A percentile compares a stretch with the other conserved stretches of the same genome.
These are phyloP conservation scores for Trichophaea hybrida DNA, from an alignment of 2,329 filamentous ascomycete genomes.

Conservation along the genomic window DNA sequence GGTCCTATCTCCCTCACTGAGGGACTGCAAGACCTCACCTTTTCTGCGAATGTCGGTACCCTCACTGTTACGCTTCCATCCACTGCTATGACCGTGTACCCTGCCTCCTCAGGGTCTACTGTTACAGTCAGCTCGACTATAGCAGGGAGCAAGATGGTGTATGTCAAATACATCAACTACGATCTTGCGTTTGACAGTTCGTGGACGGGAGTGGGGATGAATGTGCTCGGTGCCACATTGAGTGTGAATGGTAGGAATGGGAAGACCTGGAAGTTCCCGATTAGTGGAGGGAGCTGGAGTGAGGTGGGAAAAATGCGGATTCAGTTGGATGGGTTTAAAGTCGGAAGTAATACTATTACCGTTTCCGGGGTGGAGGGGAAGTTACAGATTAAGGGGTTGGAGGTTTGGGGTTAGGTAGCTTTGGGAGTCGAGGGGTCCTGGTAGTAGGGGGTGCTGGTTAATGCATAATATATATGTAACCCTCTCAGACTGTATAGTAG, in stretches of 20 bases:
- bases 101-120: neutral
- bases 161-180: slow-evolving; percentile 41
- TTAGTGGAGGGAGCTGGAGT: slow-evolving; percentile 40
- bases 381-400: slow-evolving; percentile 16
- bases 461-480: no score
- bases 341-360: slow-evolving; percentile 30
- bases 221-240: slow-evolving; percentile 39
- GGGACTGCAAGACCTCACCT: slow-evolving; percentile 30
- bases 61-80: slow-evolving; percentile 3
- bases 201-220: slow-evolving; percentile 35
- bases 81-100: slow-evolving; percentile 26
- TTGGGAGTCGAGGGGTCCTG: neutral
- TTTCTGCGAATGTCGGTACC: slow-evolving; percentile 31
- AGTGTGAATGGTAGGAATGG: slow-evolving; percentile 34
- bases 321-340: slow-evolving; percentile 36
- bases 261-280: slow-evolving; percentile 38
- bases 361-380: slow-evolving; percentile 30
- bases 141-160: slow-evolving; percentile 32
- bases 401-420: slow-evolving; percentile 25
- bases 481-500: no score
- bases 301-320: slow-evolving; percentile 37
- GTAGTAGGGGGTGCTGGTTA: neutral
- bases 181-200: slow-evolving; percentile 35
- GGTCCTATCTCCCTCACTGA: slow-evolving; percentile 5
- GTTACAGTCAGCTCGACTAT: slow-evolving; percentile 1